A percentile compares a stretch with the other conserved stretches of the same genome.
Conservation (phyloP, 2,329 filamentous ascomycete species). For the Chrysoporthe deuterocubensis region DNA sequence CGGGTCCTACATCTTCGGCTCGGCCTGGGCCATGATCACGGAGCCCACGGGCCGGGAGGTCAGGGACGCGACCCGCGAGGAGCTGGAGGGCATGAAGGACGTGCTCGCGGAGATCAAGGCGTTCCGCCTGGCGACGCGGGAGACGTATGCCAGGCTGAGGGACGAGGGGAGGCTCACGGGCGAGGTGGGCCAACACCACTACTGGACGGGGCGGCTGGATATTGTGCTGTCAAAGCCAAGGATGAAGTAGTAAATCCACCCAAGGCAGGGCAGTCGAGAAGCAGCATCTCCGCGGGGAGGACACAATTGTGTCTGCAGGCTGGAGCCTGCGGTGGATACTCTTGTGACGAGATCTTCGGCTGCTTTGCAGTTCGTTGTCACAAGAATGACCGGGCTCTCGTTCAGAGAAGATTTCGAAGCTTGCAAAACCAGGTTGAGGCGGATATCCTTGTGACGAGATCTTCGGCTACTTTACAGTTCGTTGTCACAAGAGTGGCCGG, state of each 20-base stretch:
- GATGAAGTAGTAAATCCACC: not conserved
- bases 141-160: slow-evolving; percentile 33
- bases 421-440: slow-evolving; percentile 12
- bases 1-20: slow-evolving; percentile 50
- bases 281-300: not conserved
- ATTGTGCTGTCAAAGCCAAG: slow-evolving; percentile 31
- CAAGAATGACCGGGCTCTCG: slow-evolving; percentile 12
- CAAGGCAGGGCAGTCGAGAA: not conserved
- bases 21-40: slow-evolving; percentile 57
- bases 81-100: slow-evolving; percentile 46
- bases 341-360: slow-evolving; percentile 30
- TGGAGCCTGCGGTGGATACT: slow-evolving; percentile 22
- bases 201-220: slow-evolving; percentile 46
- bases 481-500: too few relatives aligned
- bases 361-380: slow-evolving; percentile 21
- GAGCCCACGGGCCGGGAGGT: slow-evolving; percentile 38
- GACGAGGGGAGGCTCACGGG: slow-evolving; percentile 19
- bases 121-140: slow-evolving; percentile 42
- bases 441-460: not conserved
- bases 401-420: slow-evolving; percentile 14
- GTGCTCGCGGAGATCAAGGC: slow-evolving; percentile 47
- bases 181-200: slow-evolving; percentile 36
- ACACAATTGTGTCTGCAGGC: too few relatives aligned
- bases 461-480: too few relatives aligned
- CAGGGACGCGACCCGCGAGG: slow-evolving; percentile 35